A percentile compares a stretch with the other conserved stretches of the same genome.
Conservation (phyloP, 257 asterid genomes). For the Nicotiana tomentosiformis region DNA sequence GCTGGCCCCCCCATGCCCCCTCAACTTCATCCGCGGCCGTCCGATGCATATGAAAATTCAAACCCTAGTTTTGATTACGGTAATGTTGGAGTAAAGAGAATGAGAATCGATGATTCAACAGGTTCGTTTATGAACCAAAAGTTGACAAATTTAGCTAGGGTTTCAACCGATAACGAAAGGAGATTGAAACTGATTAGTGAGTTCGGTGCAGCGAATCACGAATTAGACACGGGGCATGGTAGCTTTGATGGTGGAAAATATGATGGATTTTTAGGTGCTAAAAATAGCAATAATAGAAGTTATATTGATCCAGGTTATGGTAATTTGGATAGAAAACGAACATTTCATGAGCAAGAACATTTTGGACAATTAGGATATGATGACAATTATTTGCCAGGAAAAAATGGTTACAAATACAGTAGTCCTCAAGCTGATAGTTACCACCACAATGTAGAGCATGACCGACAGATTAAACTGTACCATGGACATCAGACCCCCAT, state of each 20-base stretch:
- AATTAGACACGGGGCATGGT: constrained; percentile 7
- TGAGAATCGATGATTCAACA: constrained; percentile 36
- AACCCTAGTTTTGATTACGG: constrained; percentile 26
- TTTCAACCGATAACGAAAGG: constrained; percentile 53
- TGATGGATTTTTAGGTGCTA: not conserved
- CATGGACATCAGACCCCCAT: constrained; percentile 24
- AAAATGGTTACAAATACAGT: constrained; percentile 26
- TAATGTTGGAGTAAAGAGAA: constrained; percentile 55
- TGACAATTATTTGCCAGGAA: constrained; percentile 19
- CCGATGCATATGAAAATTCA: constrained; percentile 33
- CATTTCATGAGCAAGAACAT: not conserved
- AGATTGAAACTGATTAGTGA: constrained; percentile 73
- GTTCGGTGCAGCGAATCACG: constrained; percentile 41
- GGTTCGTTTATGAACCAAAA: constrained; percentile 8
- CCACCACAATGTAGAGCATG: constrained; percentile 17
- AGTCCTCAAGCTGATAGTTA: constrained; percentile 23
- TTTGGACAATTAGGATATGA: constrained; percentile 11
- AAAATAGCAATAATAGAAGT: not conserved
- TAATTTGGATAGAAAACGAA: constrained; percentile 22
- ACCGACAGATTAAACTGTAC: constrained; percentile 16
- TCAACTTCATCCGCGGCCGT: constrained; percentile 36
- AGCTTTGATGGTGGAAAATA: constrained; percentile 7
- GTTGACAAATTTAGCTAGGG: not conserved
- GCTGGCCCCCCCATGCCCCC: constrained; percentile 23
- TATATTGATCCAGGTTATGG: constrained; percentile 12